Base-by-base conservation (phyloP, 2,329 filamentous ascomycete genomes). In the Magnaporthales sp. region DNA sequence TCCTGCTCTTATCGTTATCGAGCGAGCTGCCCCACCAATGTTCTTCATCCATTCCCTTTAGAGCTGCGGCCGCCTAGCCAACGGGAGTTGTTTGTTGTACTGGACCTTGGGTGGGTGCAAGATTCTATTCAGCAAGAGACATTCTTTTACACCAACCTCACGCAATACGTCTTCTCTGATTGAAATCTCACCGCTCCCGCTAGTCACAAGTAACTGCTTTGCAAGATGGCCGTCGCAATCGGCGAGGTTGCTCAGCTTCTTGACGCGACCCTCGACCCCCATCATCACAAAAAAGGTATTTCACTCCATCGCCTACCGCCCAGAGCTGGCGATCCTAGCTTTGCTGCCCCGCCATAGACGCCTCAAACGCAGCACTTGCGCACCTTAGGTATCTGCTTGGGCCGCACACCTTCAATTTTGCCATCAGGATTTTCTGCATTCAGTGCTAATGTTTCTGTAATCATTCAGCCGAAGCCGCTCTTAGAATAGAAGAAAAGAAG, bases 201-300 rank as follows among this genome's bases (percentile, higher is more conserved):
- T 65, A 51, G 56, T 56, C 63, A 51, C 4, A 31, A 22, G 30
- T 26, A 27, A 63, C 11, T 7, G 27, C 22, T 66, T 68, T 65
- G 68, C 75, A 83, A 71, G 75, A 87, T 87, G 85, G 83, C 84
- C 75, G 79, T 83, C 71, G 80, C 85, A 71, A 81, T 86, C 74
- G 80, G 80, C 71, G 79, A 80, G 68, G 82, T 97, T 77, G 90
- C 92, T 70, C 88, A 92, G 83, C 85, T 98, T 77, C 88, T 99
- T 70, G 87, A 96, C 79, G 92, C 92, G 73, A 98, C 93, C 73
- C 86, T 98, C 74, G 92, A 97, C 79, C 92, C 92, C 22, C 83
- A 86, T 70, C 89, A 94, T 78, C 92, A 94, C 78, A 93, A 92
- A 78, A 90, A 96, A 89, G 94, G 94, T 94, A 81, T 27, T 27